Conservation (phyloP, 495 filamentous ascomycete genomes). For the Neurospora tetrasperma region DNA sequence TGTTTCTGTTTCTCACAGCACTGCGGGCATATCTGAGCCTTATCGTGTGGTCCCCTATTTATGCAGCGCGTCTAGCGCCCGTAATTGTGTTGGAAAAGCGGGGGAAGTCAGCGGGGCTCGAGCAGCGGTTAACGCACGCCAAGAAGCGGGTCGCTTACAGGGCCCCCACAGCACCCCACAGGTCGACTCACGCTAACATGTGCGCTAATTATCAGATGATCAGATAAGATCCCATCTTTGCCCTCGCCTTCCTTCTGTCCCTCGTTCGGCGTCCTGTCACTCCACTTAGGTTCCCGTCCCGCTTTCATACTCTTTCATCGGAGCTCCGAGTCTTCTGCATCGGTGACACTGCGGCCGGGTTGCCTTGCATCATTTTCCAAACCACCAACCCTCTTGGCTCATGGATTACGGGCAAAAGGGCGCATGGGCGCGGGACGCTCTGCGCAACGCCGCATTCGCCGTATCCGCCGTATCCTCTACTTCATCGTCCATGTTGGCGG, state of each 20-base stretch:
- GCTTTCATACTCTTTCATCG: not conserved
- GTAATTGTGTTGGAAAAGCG: too few species aligned
- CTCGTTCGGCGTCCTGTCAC: not conserved
- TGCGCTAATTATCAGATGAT: conserved; percentile 9
- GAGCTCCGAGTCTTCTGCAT: not conserved
- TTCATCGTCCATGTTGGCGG: not conserved
- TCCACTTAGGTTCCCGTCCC: not conserved
- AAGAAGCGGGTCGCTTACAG: not conserved
- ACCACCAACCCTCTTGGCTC: not conserved
- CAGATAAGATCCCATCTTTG: conserved; percentile 9
- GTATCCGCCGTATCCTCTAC: not conserved
- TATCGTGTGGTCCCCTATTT: too few species aligned
- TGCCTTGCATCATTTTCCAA: not conserved
- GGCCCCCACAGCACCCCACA: not conserved
- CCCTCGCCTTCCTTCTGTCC: not conserved
- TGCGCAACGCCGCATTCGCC: not conserved
- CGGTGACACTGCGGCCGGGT: not conserved
- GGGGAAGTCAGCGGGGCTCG: too few species aligned
- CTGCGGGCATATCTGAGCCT: too few species aligned
- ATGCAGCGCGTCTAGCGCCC: too few species aligned
- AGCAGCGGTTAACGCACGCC: not conserved
- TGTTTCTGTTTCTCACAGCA: too few species aligned
- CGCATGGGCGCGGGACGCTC: not conserved
- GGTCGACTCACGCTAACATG: not conserved
- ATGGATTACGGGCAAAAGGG: conserved; percentile 1